phyloP scores from a whole-genome alignment of 2,329 filamentous ascomycete species.

The Nigrospora oryzae region DNA sequence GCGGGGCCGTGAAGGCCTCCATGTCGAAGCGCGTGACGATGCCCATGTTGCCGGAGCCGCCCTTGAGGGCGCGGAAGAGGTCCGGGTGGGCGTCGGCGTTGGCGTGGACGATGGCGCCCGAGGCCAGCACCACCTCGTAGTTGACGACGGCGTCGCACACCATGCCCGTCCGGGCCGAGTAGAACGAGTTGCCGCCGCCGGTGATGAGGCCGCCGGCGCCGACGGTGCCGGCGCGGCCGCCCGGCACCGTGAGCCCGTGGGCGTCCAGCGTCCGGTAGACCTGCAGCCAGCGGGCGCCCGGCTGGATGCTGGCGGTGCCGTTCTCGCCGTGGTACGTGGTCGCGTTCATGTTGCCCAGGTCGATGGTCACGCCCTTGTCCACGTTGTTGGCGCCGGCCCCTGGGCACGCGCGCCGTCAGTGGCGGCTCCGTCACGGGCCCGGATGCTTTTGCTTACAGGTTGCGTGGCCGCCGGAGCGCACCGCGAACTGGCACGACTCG shows the following conservation, averaged over 20 bases:
- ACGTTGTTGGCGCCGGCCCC: conserved; percentile 12
- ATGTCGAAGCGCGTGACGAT: conserved; percentile 22
- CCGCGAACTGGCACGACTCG: conserved; percentile 24
- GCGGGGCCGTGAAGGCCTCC: conserved; percentile 5
- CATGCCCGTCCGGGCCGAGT: conserved; percentile 25
- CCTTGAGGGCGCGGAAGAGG: conserved; percentile 34
- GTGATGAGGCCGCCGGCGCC: conserved; percentile 16
- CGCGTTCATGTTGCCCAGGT: conserved; percentile 16
- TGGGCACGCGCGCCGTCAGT: too few species aligned
- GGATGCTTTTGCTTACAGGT: not conserved
- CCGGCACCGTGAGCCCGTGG: conserved; percentile 7
- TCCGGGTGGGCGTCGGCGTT: conserved; percentile 24
- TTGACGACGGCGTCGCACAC: conserved; percentile 34
- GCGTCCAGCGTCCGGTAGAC: conserved; percentile 10
- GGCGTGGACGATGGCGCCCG: conserved; percentile 29
- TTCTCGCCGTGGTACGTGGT: conserved; percentile 18
- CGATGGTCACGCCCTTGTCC: conserved; percentile 7
- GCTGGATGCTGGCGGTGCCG: conserved; percentile 18
- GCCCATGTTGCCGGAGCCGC: conserved; percentile 36
- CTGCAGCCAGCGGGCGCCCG: conserved; percentile 13
- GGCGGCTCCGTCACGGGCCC: too few species aligned
- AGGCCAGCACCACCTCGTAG: conserved; percentile 32
- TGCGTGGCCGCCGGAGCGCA: conserved; percentile 22
- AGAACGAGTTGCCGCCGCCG: conserved; percentile 15
- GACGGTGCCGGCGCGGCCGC: conserved; percentile 13